Percentiles rank a stretch among this genome's conserved stretches.
phyloP scores from a whole-genome alignment of 257 asterid species.

The Solanum virginianum region DNA sequence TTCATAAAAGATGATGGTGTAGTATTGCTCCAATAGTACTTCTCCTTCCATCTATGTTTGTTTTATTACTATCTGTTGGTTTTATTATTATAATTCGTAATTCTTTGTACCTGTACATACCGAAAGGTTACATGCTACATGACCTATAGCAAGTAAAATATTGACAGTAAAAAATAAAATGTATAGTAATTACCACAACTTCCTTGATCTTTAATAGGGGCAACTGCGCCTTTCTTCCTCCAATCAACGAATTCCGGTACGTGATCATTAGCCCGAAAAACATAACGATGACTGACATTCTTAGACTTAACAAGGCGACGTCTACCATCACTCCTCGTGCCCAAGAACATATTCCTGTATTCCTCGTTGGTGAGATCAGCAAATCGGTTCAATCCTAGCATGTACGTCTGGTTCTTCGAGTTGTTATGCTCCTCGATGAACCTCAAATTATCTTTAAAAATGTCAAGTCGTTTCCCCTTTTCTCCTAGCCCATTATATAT shows the following conservation, averaged over 20 bases:
- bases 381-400: constrained; percentile 58
- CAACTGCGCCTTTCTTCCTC: constrained; percentile 64
- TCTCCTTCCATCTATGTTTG: no score
- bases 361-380: constrained; percentile 63
- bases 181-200: constrained; percentile 33
- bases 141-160: not conserved
- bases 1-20: not conserved
- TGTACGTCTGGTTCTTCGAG: constrained; percentile 17
- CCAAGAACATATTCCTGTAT: constrained; percentile 40
- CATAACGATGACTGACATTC: constrained; percentile 21
- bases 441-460: constrained; percentile 51
- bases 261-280: constrained; percentile 20
- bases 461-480: constrained; percentile 44
- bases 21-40: no score
- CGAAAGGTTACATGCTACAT: no score
- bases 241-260: constrained; percentile 55
- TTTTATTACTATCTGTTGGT: no score
- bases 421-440: constrained; percentile 55
- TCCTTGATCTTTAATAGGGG: constrained; percentile 56
- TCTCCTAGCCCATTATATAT: constrained; percentile 43
- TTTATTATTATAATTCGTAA: no score
- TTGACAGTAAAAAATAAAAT: not conserved
- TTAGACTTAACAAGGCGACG: constrained; percentile 5
- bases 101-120: no score
- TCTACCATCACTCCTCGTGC: constrained; percentile 28